Base-by-base conservation (phyloP, 257 asterid species). In the Solanum okadae region DNA sequence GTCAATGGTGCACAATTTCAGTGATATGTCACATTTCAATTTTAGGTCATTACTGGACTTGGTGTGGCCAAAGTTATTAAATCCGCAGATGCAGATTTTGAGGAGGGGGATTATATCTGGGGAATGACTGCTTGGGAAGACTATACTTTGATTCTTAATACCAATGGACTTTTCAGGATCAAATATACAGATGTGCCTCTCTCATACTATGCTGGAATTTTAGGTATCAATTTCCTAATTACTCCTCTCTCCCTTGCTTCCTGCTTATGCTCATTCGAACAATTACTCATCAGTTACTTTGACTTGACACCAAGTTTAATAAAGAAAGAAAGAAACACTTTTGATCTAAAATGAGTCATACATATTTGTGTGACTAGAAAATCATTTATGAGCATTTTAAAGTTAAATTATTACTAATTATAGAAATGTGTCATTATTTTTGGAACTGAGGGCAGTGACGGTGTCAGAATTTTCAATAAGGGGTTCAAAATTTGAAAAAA, bases 71-170 rank as follows among this genome's bases (percentile, higher is more conserved):
- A 89, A 56, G 89, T 89, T 33, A 3, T 86, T n/a, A 89, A 86
- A 77, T 89, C 89, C 13, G 65, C 59, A 23, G 59, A 89, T 61
- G 46, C 73, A n/a, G 84, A 22, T 22, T 88, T 88, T 12, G 73
- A 49, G 49, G 90, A 86, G 67, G 90, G 90, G 4, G 90, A 89
- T 78, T 86, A 75, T 49, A 79, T 89, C 9, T 79, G 88, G 90
- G 90, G 90, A n/a, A 22, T 73, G 73, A 86, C 87, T 61, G 90
- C 87, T 8, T 88, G 88, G 90, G 90, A 86, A 89, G 85, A 78
- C 4, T 86, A 89, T 68, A 89, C 84, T 38, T 31, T 86, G 85
- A 31, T 86, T 79, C 65, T 29, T 20, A 89, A 89, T 44, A 34
- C 84, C 0, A 27, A 71, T 23, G 82, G 68, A 18, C 44, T 68